These are phyloP conservation scores for Knoxia roxburghii DNA, from an alignment of 257 asterid species.

Conservation along the genomic window DNA sequence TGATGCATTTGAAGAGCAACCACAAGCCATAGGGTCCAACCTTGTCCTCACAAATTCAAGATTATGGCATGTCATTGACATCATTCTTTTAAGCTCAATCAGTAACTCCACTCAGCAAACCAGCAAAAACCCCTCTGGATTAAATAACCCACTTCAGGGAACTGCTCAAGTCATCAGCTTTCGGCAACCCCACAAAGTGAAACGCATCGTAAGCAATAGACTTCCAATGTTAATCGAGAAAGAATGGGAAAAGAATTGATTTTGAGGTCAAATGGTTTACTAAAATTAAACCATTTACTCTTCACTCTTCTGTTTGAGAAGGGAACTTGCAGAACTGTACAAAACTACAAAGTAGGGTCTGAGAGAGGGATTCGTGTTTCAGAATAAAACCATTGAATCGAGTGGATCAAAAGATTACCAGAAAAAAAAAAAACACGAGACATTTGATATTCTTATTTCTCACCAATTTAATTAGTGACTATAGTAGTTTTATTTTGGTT, in stretches of 20 bases:
- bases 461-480: not conserved
- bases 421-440: slow-evolving; percentile 2
- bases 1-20: slow-evolving; percentile 64
- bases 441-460: slow-evolving; percentile 6
- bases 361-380: slow-evolving; percentile 9
- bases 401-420: slow-evolving; percentile 31
- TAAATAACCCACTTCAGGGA: slow-evolving; percentile 43
- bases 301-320: not conserved
- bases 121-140: slow-evolving; percentile 17
- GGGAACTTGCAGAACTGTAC: not conserved
- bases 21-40: slow-evolving; percentile 57
- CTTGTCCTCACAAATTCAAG: slow-evolving; percentile 59
- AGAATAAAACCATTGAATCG: slow-evolving; percentile 10
- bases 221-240: slow-evolving; percentile 8
- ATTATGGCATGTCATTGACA: slow-evolving; percentile 63
- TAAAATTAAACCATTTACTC: not conserved
- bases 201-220: slow-evolving; percentile 14
- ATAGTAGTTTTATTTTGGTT: not conserved
- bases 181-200: slow-evolving; percentile 11
- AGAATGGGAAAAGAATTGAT: not conserved
- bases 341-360: not conserved
- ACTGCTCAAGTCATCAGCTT: slow-evolving; percentile 27
- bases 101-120: not conserved
- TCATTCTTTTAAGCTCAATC: slow-evolving; percentile 41
- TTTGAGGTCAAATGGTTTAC: not conserved